Evolutionary conservation across 2,329 filamentous ascomycete species (phyloP), one percentile per base, ranked within the genome.

Genomic region (Amesomyces nigricolor): DNA sequence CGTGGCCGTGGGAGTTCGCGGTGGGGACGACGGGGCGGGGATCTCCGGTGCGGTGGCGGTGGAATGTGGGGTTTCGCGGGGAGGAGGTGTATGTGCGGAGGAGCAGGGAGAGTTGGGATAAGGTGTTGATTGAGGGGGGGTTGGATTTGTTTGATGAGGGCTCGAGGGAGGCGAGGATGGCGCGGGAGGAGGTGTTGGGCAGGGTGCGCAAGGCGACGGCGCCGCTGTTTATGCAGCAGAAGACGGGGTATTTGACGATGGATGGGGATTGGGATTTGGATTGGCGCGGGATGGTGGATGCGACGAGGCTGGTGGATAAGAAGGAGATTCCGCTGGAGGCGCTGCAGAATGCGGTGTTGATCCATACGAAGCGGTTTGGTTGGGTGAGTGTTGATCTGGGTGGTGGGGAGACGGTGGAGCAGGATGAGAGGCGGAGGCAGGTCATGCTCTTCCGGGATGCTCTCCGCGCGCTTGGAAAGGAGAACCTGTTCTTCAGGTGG

Each of bases 401-500:
- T 54, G 71, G 74, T 16, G 70, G 73, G 1, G 73, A 73, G 9
- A 72, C 65, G 29, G 70, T 70, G 2, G 75, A 78, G 42, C 82
- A 87, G 61, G 85, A 88, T 56, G 79, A 84, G 58, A 80, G 81
- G 47, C 75, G 85, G 62, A 81, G 84, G 60, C 89, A 94, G 71
- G 85, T 96, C 8, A 81, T 94, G 59, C 79, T 80, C 2, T 95
- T 96, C 69, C 85, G 89, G 64, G 87, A 94, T 43, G 83, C 84
- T 17, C 77, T 96, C 63, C 78, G 81, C 1, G 78, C 78, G 2
- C 77, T 94, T 70, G 90, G 87, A 43, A 95, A 96, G 72, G 91
- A 96, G 70, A 84, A 87, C 61, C 70, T 96, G 51, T 96, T 96
- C 73, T 96, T 88, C 73, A 83, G 87, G 53, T 96, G 91, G 90